These are phyloP conservation scores for Pseudogymnoascus sp. DNA, from an alignment of 2,329 filamentous ascomycete species.

Conservation along the genomic window DNA sequence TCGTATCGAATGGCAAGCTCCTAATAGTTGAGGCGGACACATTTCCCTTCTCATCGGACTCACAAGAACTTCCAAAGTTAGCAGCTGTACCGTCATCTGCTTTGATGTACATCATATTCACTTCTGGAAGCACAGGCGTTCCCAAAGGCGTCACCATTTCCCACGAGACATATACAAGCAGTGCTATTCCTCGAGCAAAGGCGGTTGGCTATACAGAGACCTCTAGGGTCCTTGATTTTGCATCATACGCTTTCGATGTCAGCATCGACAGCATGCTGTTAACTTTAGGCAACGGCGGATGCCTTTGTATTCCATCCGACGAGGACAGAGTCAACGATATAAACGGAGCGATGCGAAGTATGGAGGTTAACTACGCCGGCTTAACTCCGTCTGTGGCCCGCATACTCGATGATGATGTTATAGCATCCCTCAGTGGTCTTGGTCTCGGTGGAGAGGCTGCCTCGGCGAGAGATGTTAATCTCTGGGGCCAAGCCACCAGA, in stretches of 20 bases:
- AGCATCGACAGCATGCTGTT: conserved; percentile 32
- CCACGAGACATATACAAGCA: conserved; percentile 13
- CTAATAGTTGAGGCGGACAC: conserved; percentile 11
- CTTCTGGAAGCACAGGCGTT: conserved; percentile 27
- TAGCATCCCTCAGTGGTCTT: conserved; percentile 22
- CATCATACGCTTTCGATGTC: conserved; percentile 35
- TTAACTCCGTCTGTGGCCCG: conserved; percentile 28
- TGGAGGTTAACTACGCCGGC: conserved; percentile 21
- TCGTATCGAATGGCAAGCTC: conserved; percentile 6
- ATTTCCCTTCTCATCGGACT: not conserved
- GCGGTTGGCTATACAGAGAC: conserved; percentile 3
- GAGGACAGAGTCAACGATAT: conserved; percentile 33
- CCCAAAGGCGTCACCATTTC: conserved; percentile 25
- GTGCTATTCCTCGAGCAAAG: conserved; percentile 13
- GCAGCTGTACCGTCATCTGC: conserved; percentile 10
- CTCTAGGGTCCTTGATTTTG: conserved; percentile 23
- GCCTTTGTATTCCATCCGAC: conserved; percentile 35
- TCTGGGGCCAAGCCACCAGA: conserved; percentile 32
- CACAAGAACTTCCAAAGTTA: conserved; percentile 12
- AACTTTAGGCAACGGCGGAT: conserved; percentile 33
- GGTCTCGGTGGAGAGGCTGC: conserved; percentile 29
- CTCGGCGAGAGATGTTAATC: conserved; percentile 31
- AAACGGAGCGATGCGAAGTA: conserved; percentile 24
- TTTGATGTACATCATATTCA: conserved; percentile 20
- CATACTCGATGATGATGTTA: conserved; percentile 19